A percentile compares a stretch with the other conserved stretches of the same genome.
These are phyloP conservation scores for Aspergillus fumigatus DNA, from an alignment of 2,329 filamentous ascomycete genomes.

Conservation along the genomic window DNA sequence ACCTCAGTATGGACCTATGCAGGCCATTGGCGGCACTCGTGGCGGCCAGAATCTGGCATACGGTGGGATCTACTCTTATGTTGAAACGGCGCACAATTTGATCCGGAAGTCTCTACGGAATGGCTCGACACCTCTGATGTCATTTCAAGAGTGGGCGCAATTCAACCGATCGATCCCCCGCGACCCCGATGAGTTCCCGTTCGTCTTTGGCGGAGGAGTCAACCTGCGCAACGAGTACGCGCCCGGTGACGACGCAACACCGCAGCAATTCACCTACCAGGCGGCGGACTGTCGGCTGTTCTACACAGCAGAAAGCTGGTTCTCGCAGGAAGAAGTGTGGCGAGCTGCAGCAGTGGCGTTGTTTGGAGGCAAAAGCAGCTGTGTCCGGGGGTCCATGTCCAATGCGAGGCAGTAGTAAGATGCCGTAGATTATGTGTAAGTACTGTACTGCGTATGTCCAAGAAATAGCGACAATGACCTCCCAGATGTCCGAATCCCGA, in stretches of 20 bases:
- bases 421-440: not conserved
- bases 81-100: constrained; percentile 13
- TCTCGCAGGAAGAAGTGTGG: not conserved
- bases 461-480: not conserved
- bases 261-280: constrained; percentile 59
- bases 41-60: constrained; percentile 38
- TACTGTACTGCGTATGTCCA: not conserved
- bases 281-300: constrained; percentile 59
- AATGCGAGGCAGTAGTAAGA: not conserved
- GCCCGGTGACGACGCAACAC: constrained; percentile 40
- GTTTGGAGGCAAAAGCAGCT: not conserved
- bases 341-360: not conserved
- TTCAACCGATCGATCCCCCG: constrained; percentile 7
- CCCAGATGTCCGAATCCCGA: not conserved
- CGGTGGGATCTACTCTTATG: constrained; percentile 24
- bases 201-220: constrained; percentile 18
- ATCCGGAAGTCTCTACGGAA: constrained; percentile 10
- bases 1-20: constrained; percentile 52
- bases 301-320: constrained; percentile 49
- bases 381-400: not conserved
- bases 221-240: constrained; percentile 46
- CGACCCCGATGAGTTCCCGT: constrained; percentile 16
- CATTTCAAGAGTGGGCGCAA: not conserved
- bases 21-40: constrained; percentile 63
- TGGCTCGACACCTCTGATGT: constrained; percentile 5